phyloP scores from a whole-genome alignment of 2,329 filamentous ascomycete species.

The Aspergillus oerlinghausenensis region DNA sequence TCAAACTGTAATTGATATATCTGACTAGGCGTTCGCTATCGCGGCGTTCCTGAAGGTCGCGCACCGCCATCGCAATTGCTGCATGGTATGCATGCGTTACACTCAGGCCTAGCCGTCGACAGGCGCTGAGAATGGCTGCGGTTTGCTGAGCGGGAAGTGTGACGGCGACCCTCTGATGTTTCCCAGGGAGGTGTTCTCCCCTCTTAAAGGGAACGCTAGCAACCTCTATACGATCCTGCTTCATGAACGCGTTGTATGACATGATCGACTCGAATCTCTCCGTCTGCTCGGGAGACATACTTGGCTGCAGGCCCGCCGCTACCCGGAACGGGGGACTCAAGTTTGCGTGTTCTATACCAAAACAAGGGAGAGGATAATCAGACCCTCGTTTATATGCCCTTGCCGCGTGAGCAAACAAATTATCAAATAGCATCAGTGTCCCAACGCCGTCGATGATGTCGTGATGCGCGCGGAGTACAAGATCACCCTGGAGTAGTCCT shows the following conservation, averaged over 20 bases:
- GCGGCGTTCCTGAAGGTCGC: constrained; percentile 11
- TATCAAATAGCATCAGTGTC: constrained; percentile 17
- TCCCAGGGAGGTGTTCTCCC: constrained; percentile 9
- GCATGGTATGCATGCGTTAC: constrained; percentile 24
- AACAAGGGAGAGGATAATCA: constrained; percentile 5
- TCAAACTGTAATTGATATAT: constrained; percentile 21
- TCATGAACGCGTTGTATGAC: constrained; percentile 11
- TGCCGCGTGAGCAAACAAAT: constrained; percentile 13
- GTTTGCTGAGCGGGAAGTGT: constrained; percentile 12
- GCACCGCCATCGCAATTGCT: constrained; percentile 16
- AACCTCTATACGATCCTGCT: constrained; percentile 10
- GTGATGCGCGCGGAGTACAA: constrained; percentile 19
- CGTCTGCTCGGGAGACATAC: constrained; percentile 7
- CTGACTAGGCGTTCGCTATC: constrained; percentile 12
- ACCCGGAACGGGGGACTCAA: constrained; percentile 21
- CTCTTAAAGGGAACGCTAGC: constrained; percentile 15
- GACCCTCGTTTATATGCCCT: constrained; percentile 6
- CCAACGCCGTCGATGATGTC: constrained; percentile 23
- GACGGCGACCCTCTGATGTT: constrained; percentile 17
- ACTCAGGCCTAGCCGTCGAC: constrained; percentile 10
- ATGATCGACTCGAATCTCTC: constrained; percentile 4
- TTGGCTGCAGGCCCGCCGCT: constrained; percentile 14
- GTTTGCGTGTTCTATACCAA: constrained; percentile 16
- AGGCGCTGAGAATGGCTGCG: constrained; percentile 10
- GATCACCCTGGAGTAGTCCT: constrained; percentile 4